phyloP scores from a whole-genome alignment of 2,329 filamentous ascomycete genomes.

The Orbilia oligospora region DNA sequence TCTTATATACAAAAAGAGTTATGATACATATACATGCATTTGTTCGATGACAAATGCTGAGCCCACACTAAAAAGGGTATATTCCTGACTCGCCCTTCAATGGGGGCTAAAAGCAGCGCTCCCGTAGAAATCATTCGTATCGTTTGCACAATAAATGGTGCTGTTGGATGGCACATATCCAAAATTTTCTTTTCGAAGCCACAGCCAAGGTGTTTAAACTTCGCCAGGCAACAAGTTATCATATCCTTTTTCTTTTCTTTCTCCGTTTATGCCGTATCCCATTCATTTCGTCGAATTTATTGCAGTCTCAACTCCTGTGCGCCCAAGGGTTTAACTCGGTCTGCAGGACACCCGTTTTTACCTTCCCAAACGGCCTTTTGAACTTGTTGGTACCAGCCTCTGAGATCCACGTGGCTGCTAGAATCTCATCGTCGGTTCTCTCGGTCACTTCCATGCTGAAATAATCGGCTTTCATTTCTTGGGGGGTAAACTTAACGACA shows the following conservation, averaged over 20 bases:
- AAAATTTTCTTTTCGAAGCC: conserved; percentile 13
- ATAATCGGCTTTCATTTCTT: conserved; percentile 61
- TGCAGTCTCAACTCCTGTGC: conserved; percentile 38
- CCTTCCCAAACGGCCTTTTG: conserved; percentile 61
- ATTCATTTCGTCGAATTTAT: conserved; percentile 8
- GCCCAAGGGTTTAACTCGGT: conserved; percentile 61
- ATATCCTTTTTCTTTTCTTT: not conserved
- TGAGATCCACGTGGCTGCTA: conserved; percentile 61
- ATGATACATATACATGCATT: conserved; percentile 19
- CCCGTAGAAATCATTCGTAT: conserved; percentile 28
- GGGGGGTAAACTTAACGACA: conserved; percentile 60
- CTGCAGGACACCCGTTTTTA: conserved; percentile 61
- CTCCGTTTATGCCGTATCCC: conserved; percentile 6
- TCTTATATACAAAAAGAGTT: conserved; percentile 20
- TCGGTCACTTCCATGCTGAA: conserved; percentile 57
- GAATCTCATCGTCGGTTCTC: conserved; percentile 60
- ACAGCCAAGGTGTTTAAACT: conserved; percentile 11
- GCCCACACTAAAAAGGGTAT: conserved; percentile 5
- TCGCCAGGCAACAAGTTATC: conserved; percentile 22
- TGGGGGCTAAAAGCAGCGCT: conserved; percentile 1
- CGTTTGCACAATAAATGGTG: conserved; percentile 8
- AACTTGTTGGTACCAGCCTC: conserved; percentile 62
- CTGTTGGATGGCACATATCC: conserved; percentile 43
- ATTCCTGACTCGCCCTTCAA: conserved; percentile 35
- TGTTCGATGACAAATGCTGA: conserved; percentile 3